A percentile compares a stretch with the other conserved stretches of the same genome.
phyloP scores from a whole-genome alignment of 345 rosid species.

The Eutrema heterophyllum region DNA sequence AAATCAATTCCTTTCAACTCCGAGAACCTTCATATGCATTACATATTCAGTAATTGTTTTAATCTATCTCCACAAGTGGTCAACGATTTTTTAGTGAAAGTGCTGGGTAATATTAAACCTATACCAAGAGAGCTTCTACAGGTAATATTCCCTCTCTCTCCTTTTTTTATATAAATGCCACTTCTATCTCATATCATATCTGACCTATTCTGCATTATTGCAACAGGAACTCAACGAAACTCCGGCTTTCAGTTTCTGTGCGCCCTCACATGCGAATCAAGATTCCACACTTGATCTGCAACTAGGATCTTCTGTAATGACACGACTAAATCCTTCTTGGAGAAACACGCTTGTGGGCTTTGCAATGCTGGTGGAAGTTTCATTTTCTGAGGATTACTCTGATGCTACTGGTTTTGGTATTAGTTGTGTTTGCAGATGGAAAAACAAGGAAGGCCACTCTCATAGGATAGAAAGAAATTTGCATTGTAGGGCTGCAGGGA shows the following conservation, averaged over 20 bases:
- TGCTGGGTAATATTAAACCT: neutral
- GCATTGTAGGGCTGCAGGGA: too few relatives aligned
- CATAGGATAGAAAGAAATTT: too few relatives aligned
- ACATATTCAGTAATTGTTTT: constrained; percentile 19
- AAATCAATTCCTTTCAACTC: neutral
- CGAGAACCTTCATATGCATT: neutral
- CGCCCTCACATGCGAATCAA: neutral
- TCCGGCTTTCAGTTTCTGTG: neutral
- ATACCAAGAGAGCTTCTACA: neutral
- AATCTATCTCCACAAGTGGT: constrained; percentile 9
- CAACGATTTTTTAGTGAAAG: neutral
- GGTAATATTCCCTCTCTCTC: neutral
- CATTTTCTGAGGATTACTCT: neutral
- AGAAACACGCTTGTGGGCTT: neutral
- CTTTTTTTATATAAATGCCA: neutral
- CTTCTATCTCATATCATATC: neutral
- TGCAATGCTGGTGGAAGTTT: neutral
- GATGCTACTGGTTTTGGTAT: neutral
- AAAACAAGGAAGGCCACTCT: neutral
- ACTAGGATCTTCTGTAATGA: neutral
- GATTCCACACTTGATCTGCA: neutral
- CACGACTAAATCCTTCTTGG: neutral
- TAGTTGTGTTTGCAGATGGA: neutral
- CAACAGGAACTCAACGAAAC: neutral
- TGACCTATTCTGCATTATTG: neutral